These are phyloP conservation scores for Plasmodium relictum DNA, from an alignment of 169 alveolate genomes.

Conservation along the genomic window DNA sequence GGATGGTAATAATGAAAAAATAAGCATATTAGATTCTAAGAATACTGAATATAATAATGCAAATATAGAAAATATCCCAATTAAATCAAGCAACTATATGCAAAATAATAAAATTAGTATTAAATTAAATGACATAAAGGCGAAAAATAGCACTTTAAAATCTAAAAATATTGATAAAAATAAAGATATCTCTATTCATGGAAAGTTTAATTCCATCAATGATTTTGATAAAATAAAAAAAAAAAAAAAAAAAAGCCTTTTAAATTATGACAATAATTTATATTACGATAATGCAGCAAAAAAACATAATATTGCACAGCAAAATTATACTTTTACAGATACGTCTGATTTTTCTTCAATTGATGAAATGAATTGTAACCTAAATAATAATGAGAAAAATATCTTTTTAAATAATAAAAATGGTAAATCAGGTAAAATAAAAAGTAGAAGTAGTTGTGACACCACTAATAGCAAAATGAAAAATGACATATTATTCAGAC, in stretches of 20 bases:
- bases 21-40: slow-evolving; percentile 17
- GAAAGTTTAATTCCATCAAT: slow-evolving; percentile 30
- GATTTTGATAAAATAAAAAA: slow-evolving; percentile 29
- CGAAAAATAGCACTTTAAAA: neutral
- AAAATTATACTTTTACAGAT: slow-evolving; percentile 48
- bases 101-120: neutral
- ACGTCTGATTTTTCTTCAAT: slow-evolving; percentile 72
- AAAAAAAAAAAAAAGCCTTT: slow-evolving; percentile 40
- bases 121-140: slow-evolving; percentile 33
- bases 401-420: slow-evolving; percentile 15
- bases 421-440: neutral
- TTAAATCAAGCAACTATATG: slow-evolving; percentile 9
- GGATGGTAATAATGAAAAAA: slow-evolving; percentile 61
- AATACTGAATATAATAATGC: slow-evolving; percentile 14
- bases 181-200: neutral
- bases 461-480: slow-evolving; percentile 40
- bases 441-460: slow-evolving; percentile 63
- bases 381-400: slow-evolving; percentile 32
- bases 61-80: neutral
- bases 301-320: slow-evolving; percentile 6
- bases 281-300: neutral
- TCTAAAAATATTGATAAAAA: neutral
- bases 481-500: slow-evolving; percentile 16
- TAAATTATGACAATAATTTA: slow-evolving; percentile 11
- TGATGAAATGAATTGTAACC: slow-evolving; percentile 62